phyloP scores from a whole-genome alignment of 805 yeast species.

The Torulaspora quercuum region DNA sequence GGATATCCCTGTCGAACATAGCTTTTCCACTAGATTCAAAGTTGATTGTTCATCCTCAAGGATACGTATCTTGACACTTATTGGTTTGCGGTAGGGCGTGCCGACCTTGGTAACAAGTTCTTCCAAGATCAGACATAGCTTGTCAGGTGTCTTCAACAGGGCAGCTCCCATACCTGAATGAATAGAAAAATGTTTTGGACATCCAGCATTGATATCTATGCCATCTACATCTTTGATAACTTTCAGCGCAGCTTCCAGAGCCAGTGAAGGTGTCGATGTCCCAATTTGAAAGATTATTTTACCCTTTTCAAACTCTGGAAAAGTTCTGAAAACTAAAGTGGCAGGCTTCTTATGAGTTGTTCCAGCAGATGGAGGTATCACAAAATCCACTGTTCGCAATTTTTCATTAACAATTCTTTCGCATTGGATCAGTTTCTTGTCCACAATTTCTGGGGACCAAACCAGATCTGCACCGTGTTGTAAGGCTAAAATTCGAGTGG shows the following conservation, averaged over 20 bases:
- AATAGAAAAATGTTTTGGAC: slow-evolving; percentile 92
- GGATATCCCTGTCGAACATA: slow-evolving; percentile 74
- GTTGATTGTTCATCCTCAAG: slow-evolving; percentile 63
- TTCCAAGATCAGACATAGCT: slow-evolving; percentile 62
- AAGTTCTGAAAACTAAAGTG: slow-evolving; percentile 70
- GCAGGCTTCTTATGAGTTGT: slow-evolving; percentile 46
- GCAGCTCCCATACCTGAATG: slow-evolving; percentile 99
- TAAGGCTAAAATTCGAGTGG: slow-evolving; percentile 76
- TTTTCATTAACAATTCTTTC: slow-evolving; percentile 56
- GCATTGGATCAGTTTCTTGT: slow-evolving; percentile 73
- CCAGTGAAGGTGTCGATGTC: slow-evolving; percentile 75
- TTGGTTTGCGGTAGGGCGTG: slow-evolving; percentile 66
- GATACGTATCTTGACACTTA: slow-evolving; percentile 85
- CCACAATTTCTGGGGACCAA: slow-evolving; percentile 94
- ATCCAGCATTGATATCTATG: slow-evolving; percentile 91
- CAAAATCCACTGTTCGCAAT: slow-evolving; percentile 59
- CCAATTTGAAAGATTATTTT: slow-evolving; percentile 87
- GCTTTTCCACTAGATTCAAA: slow-evolving; percentile 50
- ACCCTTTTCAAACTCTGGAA: slow-evolving; percentile 56
- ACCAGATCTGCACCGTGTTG: slow-evolving; percentile 89
- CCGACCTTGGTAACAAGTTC: slow-evolving; percentile 79
- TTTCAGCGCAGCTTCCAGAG: slow-evolving; percentile 80
- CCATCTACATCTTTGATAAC: slow-evolving; percentile 88
- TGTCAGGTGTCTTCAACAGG: slow-evolving; percentile 73
- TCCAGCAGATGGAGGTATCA: slow-evolving; percentile 38